phyloP scores from a whole-genome alignment of 345 rosid species.

The Mangifera indica region DNA sequence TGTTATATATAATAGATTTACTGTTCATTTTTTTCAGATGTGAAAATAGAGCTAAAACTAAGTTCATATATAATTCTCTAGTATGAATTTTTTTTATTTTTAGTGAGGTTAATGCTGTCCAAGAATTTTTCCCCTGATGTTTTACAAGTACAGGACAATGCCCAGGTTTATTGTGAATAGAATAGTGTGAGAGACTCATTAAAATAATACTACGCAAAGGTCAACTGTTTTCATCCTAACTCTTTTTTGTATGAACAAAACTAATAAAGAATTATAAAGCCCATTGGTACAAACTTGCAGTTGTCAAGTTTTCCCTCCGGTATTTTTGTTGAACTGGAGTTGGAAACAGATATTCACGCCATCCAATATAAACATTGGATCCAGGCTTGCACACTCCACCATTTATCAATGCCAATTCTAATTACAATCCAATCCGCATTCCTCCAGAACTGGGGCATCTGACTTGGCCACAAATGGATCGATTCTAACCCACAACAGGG shows the following conservation, averaged over 20 bases:
- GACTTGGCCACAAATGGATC: constrained; percentile 58
- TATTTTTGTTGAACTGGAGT: neutral
- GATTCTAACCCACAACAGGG: constrained; percentile 61
- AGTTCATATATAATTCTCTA: too few species aligned
- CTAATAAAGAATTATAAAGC: constrained; percentile 19
- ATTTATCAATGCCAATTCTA: constrained; percentile 22
- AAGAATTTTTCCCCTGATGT: neutral
- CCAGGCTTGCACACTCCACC: constrained; percentile 15
- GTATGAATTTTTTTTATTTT: too few species aligned
- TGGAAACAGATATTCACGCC: constrained; percentile 1
- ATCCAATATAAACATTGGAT: constrained; percentile 15
- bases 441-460: constrained; percentile 49
- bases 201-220: neutral
- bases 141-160: constrained; percentile 4
- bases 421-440: constrained; percentile 69
- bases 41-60: too few species aligned
- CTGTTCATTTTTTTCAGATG: too few species aligned
- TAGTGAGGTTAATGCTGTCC: neutral
- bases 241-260: constrained; percentile 16
- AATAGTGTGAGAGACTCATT: neutral
- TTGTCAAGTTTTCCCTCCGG: neutral
- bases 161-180: constrained; percentile 13
- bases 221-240: neutral
- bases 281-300: neutral
- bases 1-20: too few species aligned